phyloP scores from a whole-genome alignment of 2,329 filamentous ascomycete genomes.

The Aspergillus brunneoviolaceus region DNA sequence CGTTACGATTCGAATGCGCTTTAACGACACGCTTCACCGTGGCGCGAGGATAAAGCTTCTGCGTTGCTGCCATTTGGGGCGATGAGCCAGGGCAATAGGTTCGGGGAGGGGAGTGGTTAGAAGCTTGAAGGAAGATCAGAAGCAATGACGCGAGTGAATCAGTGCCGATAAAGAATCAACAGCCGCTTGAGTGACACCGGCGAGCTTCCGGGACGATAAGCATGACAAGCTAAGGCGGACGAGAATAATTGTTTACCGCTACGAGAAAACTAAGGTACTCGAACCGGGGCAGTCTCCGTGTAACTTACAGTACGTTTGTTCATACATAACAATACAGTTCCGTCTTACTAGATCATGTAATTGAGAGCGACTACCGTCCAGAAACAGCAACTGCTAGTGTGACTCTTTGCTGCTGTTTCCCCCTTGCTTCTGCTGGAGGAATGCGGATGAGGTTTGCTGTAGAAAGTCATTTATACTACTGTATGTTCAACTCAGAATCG shows the following conservation, averaged over 20 bases:
- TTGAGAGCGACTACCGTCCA: not conserved
- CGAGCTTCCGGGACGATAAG: not conserved
- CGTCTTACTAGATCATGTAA: not conserved
- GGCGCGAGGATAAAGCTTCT: constrained; percentile 78
- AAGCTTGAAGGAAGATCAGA: not conserved
- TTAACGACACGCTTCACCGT: constrained; percentile 89
- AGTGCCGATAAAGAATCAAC: not conserved
- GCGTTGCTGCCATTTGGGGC: constrained; percentile 58
- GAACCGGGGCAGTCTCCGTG: not conserved
- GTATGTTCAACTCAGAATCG: not conserved
- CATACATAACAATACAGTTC: not conserved
- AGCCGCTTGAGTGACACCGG: not conserved
- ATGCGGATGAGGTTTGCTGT: not conserved
- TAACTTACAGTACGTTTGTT: not conserved
- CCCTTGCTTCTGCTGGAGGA: not conserved
- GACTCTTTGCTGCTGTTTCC: not conserved
- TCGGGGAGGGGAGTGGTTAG: not conserved
- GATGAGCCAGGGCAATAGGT: not conserved
- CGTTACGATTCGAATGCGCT: constrained; percentile 74
- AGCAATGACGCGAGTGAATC: not conserved
- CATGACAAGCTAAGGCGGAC: not conserved
- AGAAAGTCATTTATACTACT: not conserved
- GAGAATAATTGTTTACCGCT: not conserved
- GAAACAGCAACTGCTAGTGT: not conserved
- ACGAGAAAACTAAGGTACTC: no score